These are phyloP conservation scores for Moricandia moricandioides DNA, from an alignment of 345 rosid species.

Conservation along the genomic window DNA sequence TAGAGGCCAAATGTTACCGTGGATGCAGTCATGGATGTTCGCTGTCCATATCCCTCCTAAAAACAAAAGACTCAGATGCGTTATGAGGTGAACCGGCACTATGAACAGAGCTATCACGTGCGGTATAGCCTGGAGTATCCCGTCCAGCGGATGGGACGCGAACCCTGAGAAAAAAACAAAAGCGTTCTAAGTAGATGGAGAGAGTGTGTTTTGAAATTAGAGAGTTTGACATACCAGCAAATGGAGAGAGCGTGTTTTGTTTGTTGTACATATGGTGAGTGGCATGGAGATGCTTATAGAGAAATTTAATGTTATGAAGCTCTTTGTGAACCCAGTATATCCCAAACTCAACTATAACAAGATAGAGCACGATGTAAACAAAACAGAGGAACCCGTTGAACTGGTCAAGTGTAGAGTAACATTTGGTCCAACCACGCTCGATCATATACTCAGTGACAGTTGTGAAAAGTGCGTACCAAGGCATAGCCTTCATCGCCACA, in stretches of 20 bases:
- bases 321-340: conserved; percentile 87
- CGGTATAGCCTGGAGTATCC: conserved; percentile 86
- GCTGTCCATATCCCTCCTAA: conserved; percentile 85
- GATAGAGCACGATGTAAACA: conserved; percentile 48
- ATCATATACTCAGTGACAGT: too few species aligned
- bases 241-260: conserved; percentile 93
- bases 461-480: conserved; percentile 54
- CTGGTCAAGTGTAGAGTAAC: conserved; percentile 38
- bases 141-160: conserved; percentile 87
- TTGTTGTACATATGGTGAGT: conserved; percentile 94
- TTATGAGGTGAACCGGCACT: conserved; percentile 70
- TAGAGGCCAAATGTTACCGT: conserved; percentile 73
- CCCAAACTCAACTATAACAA: conserved; percentile 63
- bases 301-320: conserved; percentile 86
- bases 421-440: too few species aligned
- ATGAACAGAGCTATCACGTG: conserved; percentile 73
- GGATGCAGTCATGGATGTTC: conserved; percentile 89
- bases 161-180: conserved; percentile 49
- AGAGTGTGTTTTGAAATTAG: neutral
- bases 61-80: conserved; percentile 71
- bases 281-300: conserved; percentile 85
- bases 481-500: conserved; percentile 95
- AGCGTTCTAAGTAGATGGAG: too few species aligned
- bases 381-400: conserved; percentile 56
- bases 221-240: conserved; percentile 61